phyloP scores from a whole-genome alignment of 2,329 filamentous ascomycete species.

The Apiospora aurea region DNA sequence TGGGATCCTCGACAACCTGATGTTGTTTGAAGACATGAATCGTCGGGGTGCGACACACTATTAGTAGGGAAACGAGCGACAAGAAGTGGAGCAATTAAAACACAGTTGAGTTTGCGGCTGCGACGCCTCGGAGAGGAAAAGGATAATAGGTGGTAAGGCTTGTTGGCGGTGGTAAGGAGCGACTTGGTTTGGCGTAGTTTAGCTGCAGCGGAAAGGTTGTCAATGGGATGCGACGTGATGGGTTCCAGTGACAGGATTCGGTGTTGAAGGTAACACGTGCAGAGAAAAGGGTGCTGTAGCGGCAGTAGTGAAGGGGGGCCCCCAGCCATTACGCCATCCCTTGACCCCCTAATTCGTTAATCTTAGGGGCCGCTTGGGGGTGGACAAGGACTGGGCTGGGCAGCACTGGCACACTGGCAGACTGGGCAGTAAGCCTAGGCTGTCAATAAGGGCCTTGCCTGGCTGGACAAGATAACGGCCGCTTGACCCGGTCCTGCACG shows the following conservation, averaged over 20 bases:
- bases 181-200: constrained; percentile 9
- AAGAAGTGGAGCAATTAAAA: constrained; percentile 19
- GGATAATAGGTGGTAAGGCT: not conserved
- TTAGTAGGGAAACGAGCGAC: constrained; percentile 19
- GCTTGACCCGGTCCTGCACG: constrained; percentile 11
- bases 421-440: too few relatives aligned
- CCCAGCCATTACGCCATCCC: constrained; percentile 20
- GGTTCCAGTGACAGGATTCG: constrained; percentile 17
- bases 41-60: constrained; percentile 12
- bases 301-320: constrained; percentile 11
- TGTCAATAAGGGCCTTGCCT: too few relatives aligned
- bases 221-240: constrained; percentile 18
- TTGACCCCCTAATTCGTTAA: constrained; percentile 20
- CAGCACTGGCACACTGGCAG: not conserved
- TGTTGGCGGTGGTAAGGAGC: not conserved
- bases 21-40: constrained; percentile 38
- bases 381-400: not conserved
- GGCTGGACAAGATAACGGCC: not conserved
- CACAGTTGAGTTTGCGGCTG: not conserved
- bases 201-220: constrained; percentile 3
- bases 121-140: not conserved
- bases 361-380: constrained; percentile 14
- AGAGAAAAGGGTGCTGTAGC: constrained; percentile 16
- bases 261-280: constrained; percentile 20
- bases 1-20: constrained; percentile 38